Evolutionary conservation across 1,139 yeast genomes (phyloP).

Genomic region (Taphrina pruni): DNA sequence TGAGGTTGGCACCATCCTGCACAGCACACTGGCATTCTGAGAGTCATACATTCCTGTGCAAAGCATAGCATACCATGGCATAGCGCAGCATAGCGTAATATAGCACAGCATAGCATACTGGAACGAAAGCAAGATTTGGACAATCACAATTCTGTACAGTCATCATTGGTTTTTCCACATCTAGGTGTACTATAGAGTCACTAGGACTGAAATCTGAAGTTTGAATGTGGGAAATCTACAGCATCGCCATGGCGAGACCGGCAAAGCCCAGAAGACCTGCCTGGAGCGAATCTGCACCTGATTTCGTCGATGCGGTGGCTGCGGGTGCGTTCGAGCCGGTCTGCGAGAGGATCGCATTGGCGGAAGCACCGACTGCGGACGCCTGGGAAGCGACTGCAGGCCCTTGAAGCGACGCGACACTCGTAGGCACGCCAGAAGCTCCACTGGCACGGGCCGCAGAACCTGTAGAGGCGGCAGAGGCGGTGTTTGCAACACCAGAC

Average conservation of each 20-base stretch:
- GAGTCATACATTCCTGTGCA: too few species aligned
- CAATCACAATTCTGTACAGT: neutral
- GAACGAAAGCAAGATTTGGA: neutral
- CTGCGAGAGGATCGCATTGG: constrained; percentile 19
- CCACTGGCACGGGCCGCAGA: constrained; percentile 29
- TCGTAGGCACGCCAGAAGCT: constrained; percentile 9
- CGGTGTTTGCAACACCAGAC: constrained; percentile 14
- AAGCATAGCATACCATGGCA: too few species aligned
- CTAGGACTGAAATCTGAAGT: too few species aligned
- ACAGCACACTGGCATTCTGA: constrained; percentile 17
- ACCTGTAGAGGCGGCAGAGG: constrained; percentile 6
- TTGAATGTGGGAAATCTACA: neutral
- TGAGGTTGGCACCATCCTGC: constrained; percentile 13
- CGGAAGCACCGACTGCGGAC: constrained; percentile 20
- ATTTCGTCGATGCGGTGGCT: constrained; percentile 22
- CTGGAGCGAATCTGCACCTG: constrained; percentile 9
- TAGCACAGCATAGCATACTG: too few species aligned
- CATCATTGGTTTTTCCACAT: constrained; percentile 4
- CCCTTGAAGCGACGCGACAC: constrained; percentile 4
- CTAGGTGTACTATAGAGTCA: too few species aligned
- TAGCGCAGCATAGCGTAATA: too few species aligned
- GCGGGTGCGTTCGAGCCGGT: constrained; percentile 33
- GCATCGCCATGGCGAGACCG: constrained; percentile 6
- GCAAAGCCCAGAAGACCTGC: constrained; percentile 12
- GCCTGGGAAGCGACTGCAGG: constrained; percentile 13